These are phyloP conservation scores for Simplicillium aogashimaense DNA, from an alignment of 2,329 filamentous ascomycete species.

Conservation along the genomic window DNA sequence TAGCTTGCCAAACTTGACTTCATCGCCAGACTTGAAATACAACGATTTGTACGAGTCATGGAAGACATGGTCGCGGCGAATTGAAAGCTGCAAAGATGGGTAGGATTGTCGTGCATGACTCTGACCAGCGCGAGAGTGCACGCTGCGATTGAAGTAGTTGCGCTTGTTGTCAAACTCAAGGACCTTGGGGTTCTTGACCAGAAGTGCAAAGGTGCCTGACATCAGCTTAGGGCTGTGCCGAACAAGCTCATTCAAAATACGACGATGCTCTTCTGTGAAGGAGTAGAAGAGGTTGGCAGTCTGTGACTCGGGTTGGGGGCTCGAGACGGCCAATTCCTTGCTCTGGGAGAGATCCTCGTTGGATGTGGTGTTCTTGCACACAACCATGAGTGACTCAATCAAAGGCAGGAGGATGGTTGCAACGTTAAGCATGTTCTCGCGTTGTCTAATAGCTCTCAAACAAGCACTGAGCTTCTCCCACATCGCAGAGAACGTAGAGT, in stretches of 20 bases:
- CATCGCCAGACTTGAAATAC: conserved; percentile 91
- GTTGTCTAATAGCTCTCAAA: conserved; percentile 75
- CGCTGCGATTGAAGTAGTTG: conserved; percentile 93
- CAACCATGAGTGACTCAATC: conserved; percentile 96
- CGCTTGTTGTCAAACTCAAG: conserved; percentile 99
- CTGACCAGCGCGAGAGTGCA: conserved; percentile 61
- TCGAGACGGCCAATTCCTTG: conserved; percentile 65
- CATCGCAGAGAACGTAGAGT: conserved; percentile 77
- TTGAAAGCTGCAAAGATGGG: conserved; percentile 70
- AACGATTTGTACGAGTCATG: conserved; percentile 97
- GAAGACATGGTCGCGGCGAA: conserved; percentile 93
- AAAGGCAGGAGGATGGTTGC: conserved; percentile 90
- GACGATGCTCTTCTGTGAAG: conserved; percentile 95
- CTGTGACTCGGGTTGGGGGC: conserved; percentile 63
- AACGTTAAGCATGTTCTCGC: conserved; percentile 93
- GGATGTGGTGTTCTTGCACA: conserved; percentile 93
- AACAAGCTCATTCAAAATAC: conserved; percentile 95
- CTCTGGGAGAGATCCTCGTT: conserved; percentile 51
- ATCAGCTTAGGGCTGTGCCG: conserved; percentile 95
- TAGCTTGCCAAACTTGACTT: conserved; percentile 98
- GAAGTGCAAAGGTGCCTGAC: conserved; percentile 91
- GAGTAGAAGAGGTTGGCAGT: conserved; percentile 92
- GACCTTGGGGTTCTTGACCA: conserved; percentile 98
- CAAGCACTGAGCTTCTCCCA: conserved; percentile 91
- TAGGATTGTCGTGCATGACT: conserved; percentile 60